Percentiles rank a stretch among this genome's conserved stretches.
Conservation (phyloP, 1,139 yeast species). For the Protomyces inundatus region DNA sequence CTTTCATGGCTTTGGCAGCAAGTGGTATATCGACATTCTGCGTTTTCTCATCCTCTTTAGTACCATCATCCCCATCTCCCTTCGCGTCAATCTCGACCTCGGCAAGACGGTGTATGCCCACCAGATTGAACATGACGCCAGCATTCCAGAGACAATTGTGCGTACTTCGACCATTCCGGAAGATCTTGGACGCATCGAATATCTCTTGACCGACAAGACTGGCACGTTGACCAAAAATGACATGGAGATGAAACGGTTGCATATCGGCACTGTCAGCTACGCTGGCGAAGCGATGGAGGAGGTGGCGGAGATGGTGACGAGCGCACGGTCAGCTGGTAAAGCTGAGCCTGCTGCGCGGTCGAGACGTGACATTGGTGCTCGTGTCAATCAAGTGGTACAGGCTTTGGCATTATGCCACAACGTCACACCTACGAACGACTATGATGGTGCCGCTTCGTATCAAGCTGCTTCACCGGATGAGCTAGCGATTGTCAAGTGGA, state of each 20-base stretch:
- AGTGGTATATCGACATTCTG: constrained; percentile 87
- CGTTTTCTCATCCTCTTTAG: constrained; percentile 86
- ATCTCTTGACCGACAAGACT: constrained; percentile 86
- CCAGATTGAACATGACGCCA: constrained; percentile 81
- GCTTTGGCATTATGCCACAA: constrained; percentile 91
- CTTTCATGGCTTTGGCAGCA: constrained; percentile 65
- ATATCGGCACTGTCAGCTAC: constrained; percentile 85
- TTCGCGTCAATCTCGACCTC: constrained; percentile 87
- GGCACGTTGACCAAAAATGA: constrained; percentile 97
- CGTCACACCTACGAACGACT: constrained; percentile 66
- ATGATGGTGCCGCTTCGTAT: constrained; percentile 59
- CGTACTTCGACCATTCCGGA: constrained; percentile 97
- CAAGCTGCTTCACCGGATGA: constrained; percentile 99
- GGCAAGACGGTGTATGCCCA: constrained; percentile 95
- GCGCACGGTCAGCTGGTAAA: not conserved
- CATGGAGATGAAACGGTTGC: constrained; percentile 92
- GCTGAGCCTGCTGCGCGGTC: constrained; percentile 29
- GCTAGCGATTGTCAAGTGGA: constrained; percentile 90
- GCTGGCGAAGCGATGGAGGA: constrained; percentile 90
- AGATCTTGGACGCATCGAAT: constrained; percentile 93
- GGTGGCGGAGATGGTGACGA: constrained; percentile 52
- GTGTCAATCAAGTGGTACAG: constrained; percentile 72
- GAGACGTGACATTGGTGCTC: constrained; percentile 60
- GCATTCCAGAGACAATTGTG: constrained; percentile 81
- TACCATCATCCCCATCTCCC: constrained; percentile 85